Conservation (phyloP, 164 flowering plant genomes). For the Paratinospora sagittata region DNA sequence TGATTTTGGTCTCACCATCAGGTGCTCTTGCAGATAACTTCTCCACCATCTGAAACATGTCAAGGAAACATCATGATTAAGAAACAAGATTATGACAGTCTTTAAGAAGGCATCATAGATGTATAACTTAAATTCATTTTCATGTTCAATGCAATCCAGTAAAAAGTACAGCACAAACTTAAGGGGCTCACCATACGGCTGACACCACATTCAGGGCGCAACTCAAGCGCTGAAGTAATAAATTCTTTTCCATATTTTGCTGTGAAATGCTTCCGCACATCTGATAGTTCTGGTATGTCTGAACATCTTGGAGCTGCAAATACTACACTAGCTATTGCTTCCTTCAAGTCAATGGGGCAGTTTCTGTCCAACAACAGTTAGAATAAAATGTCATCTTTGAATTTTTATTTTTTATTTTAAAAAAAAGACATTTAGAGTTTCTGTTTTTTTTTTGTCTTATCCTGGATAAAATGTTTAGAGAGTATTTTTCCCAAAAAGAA, state of each 20-base stretch:
- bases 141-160: conserved; percentile 12
- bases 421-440: not conserved
- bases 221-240: conserved; percentile 60
- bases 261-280: conserved; percentile 63
- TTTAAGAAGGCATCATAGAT: not conserved
- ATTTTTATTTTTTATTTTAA: too few relatives aligned
- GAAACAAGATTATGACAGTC: not conserved
- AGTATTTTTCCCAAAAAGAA: not conserved
- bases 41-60: conserved; percentile 69
- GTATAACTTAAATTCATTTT: not conserved
- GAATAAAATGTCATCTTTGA: not conserved
- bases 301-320: conserved; percentile 92
- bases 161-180: conserved; percentile 4
- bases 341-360: conserved; percentile 94
- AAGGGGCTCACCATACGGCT: conserved; percentile 53
- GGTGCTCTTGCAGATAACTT: conserved; percentile 82
- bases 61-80: conserved; percentile 1
- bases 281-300: conserved; percentile 72
- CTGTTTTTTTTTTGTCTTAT: not conserved
- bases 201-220: conserved; percentile 90
- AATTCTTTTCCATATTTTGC: conserved; percentile 97
- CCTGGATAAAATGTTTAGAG: not conserved
- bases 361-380: conserved; percentile 33
- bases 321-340: conserved; percentile 73
- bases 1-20: conserved; percentile 71